A percentile compares a stretch with the other conserved stretches of the same genome.
Conservation (phyloP, 2,329 filamentous ascomycete genomes). For the Neonectria coccinea region DNA sequence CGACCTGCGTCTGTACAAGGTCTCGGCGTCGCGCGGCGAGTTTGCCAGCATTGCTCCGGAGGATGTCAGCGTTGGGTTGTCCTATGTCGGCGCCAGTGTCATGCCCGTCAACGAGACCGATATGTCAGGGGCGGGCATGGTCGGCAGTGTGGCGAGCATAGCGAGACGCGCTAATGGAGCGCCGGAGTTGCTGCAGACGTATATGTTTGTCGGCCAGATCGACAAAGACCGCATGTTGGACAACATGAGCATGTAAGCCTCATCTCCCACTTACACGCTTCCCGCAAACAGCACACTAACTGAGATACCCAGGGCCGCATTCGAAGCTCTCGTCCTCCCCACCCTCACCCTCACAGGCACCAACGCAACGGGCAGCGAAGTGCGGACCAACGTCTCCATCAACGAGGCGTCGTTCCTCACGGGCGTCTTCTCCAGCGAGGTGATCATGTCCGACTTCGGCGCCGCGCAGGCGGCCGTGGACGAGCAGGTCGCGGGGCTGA, state of each 20-base stretch:
- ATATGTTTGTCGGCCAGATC: slow-evolving; percentile 77
- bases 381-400: slow-evolving; percentile 74
- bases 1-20: slow-evolving; percentile 79
- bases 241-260: slow-evolving; percentile 71
- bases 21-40: slow-evolving; percentile 67
- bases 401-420: slow-evolving; percentile 79
- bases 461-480: slow-evolving; percentile 64
- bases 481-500: slow-evolving; percentile 57
- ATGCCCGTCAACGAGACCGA: slow-evolving; percentile 45
- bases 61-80: slow-evolving; percentile 66
- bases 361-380: slow-evolving; percentile 60
- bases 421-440: slow-evolving; percentile 73
- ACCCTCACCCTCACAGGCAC: slow-evolving; percentile 73
- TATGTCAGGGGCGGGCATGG: slow-evolving; percentile 43
- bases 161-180: slow-evolving; percentile 37
- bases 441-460: slow-evolving; percentile 63
- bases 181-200: slow-evolving; percentile 68
- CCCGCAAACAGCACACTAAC: slow-evolving; percentile 16
- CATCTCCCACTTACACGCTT: slow-evolving; percentile 18
- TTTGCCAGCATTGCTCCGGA: slow-evolving; percentile 65
- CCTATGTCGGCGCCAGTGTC: slow-evolving; percentile 63
- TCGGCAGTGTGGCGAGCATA: slow-evolving; percentile 33
- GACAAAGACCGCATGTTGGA: slow-evolving; percentile 66
- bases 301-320: slow-evolving; percentile 58
- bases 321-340: slow-evolving; percentile 75